A percentile compares a stretch with the other conserved stretches of the same genome.
Conservation (phyloP, 2,329 filamentous ascomycete genomes). For the Biscogniauxia marginata region DNA sequence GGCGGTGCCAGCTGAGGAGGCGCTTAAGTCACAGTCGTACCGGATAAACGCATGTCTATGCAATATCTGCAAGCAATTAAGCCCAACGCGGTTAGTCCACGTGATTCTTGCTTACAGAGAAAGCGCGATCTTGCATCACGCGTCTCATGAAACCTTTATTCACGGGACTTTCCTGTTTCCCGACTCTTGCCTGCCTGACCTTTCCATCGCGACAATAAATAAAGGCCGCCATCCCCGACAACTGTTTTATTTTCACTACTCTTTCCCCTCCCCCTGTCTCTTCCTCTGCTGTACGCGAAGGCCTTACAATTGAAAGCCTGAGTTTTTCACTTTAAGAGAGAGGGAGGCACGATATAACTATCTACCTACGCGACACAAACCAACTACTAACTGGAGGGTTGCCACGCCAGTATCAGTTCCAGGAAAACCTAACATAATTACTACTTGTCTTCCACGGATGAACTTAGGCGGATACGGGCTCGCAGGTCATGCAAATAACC, state of each 20-base stretch:
- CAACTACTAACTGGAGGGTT: too few species aligned
- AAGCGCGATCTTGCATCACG: conserved; percentile 32
- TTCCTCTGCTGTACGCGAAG: too few species aligned
- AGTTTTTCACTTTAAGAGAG: too few species aligned
- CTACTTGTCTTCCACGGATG: too few species aligned
- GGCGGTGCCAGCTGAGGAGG: background rate
- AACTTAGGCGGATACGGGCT: too few species aligned
- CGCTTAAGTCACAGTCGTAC: conserved; percentile 8
- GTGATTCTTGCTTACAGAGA: conserved; percentile 13
- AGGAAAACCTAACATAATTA: too few species aligned
- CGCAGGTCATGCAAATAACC: too few species aligned
- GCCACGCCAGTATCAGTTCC: too few species aligned
- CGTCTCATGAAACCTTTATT: conserved; percentile 27
- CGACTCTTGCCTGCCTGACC: conserved; percentile 13
- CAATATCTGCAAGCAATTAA: background rate
- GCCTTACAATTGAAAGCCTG: too few species aligned
- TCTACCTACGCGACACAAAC: too few species aligned
- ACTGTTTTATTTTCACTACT: background rate
- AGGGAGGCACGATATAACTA: too few species aligned
- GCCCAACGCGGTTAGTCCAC: conserved; percentile 6
- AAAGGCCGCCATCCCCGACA: background rate
- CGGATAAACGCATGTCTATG: conserved; percentile 13
- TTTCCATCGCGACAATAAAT: background rate
- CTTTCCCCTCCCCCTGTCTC: background rate
- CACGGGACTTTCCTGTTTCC: conserved; percentile 24